Conservation (phyloP, 495 filamentous ascomycete species). For the Neurospora terricola region DNA sequence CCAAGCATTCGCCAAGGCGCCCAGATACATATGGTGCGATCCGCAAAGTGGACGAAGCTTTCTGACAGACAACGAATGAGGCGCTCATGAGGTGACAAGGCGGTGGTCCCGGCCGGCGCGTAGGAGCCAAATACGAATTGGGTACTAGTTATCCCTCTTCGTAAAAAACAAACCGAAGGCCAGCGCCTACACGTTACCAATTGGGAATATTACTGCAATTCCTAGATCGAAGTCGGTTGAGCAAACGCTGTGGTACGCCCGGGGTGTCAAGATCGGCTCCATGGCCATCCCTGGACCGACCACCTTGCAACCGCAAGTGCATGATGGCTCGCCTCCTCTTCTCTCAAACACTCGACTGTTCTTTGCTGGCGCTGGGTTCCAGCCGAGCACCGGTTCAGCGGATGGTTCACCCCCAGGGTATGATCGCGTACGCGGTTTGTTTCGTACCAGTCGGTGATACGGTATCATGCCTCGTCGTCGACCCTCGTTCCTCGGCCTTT, state of each 20-base stretch:
- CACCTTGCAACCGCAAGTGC: neutral
- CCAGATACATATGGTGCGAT: neutral
- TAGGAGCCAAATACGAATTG: neutral
- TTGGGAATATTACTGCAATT: neutral
- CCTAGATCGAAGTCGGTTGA: neutral
- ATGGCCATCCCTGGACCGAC: neutral
- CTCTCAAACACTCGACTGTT: neutral
- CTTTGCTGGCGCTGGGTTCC: neutral
- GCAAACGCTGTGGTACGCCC: neutral
- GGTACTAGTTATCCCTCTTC: neutral
- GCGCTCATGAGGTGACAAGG: neutral
- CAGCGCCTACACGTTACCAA: neutral
- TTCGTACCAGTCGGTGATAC: neutral
- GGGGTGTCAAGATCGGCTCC: neutral
- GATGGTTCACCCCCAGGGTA: neutral
- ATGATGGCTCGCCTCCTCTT: neutral
- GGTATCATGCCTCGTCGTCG: neutral
- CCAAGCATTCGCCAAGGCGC: neutral
- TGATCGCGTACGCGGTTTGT: neutral
- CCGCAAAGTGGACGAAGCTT: neutral
- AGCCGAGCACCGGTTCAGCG: neutral
- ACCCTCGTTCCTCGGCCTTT: neutral
- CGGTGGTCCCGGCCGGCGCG: neutral
- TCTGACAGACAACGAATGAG: neutral
- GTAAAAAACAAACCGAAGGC: neutral